These are phyloP conservation scores for Neurospora sp. DNA, from an alignment of 495 filamentous ascomycete genomes.

Conservation along the genomic window DNA sequence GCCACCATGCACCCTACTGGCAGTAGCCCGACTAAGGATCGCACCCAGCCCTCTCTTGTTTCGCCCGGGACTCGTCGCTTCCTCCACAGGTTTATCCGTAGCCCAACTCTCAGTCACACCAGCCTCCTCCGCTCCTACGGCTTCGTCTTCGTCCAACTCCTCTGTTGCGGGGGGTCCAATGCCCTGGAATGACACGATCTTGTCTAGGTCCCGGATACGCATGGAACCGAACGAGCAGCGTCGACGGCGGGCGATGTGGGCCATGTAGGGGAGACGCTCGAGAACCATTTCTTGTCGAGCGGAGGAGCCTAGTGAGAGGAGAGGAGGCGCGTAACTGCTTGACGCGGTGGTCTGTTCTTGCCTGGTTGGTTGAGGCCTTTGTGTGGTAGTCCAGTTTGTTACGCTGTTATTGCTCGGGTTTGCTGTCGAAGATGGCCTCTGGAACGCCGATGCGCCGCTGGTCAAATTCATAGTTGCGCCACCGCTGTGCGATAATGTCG, in stretches of 20 bases:
- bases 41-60: conserved; percentile 15
- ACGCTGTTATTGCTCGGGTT: conserved; percentile 5
- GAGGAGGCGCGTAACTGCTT: conserved; percentile 15
- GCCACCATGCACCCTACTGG: conserved; percentile 8
- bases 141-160: conserved; percentile 14
- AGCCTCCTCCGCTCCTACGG: conserved; percentile 34
- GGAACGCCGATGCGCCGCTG: conserved; percentile 33
- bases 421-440: conserved; percentile 18
- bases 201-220: conserved; percentile 46
- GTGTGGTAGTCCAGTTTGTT: conserved; percentile 27
- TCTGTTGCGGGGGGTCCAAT: conserved; percentile 29
- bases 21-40: conserved; percentile 14
- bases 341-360: conserved; percentile 6
- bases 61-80: conserved; percentile 29
- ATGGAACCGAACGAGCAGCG: conserved; percentile 17
- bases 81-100: conserved; percentile 46
- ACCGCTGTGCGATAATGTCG: background rate
- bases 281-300: conserved; percentile 67
- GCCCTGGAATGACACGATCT: conserved; percentile 57
- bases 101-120: conserved; percentile 40
- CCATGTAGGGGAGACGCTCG: conserved; percentile 77
- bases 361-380: background rate
- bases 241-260: conserved; percentile 44
- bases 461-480: conserved; percentile 15
- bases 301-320: conserved; percentile 45